These are phyloP conservation scores for Naganishia vishniacii DNA, from an alignment of 768 basidiomycete species.

Conservation along the genomic window DNA sequence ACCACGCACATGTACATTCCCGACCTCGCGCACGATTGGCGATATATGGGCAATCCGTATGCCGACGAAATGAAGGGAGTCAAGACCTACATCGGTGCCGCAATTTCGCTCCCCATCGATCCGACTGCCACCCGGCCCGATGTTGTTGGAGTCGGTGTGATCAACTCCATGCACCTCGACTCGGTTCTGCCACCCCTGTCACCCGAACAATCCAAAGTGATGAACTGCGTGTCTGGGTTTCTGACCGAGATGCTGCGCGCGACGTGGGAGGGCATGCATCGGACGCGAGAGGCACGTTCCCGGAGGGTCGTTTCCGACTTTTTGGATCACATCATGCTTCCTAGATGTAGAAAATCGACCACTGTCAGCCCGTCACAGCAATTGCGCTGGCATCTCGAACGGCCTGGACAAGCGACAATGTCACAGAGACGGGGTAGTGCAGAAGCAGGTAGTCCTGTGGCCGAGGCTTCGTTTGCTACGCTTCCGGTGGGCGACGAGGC, in stretches of 20 bases:
- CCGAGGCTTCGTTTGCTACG: neutral
- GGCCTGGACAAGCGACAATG: neutral
- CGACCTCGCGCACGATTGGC: constrained; percentile 18
- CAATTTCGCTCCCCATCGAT: constrained; percentile 6
- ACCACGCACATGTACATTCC: neutral
- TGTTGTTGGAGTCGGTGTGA: constrained; percentile 22
- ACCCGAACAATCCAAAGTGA: constrained; percentile 26
- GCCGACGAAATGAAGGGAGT: neutral
- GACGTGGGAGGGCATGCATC: constrained; percentile 37
- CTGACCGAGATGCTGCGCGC: constrained; percentile 35
- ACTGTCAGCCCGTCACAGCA: neutral
- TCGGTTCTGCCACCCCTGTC: constrained; percentile 1
- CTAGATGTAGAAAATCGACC: neutral
- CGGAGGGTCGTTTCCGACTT: constrained; percentile 33
- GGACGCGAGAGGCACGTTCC: constrained; percentile 32
- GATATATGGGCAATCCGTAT: constrained; percentile 21
- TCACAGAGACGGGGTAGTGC: neutral
- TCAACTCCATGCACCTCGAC: constrained; percentile 27
- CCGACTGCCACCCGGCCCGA: neutral
- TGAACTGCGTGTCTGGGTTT: constrained; percentile 31
- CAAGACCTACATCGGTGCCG: constrained; percentile 3
- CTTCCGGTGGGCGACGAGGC: neutral
- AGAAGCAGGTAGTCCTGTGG: neutral
- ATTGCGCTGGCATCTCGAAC: neutral
- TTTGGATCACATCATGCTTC: constrained; percentile 32